These are phyloP conservation scores for Arthrobotrys iridis DNA, from an alignment of 2,329 filamentous ascomycete species.

Conservation along the genomic window DNA sequence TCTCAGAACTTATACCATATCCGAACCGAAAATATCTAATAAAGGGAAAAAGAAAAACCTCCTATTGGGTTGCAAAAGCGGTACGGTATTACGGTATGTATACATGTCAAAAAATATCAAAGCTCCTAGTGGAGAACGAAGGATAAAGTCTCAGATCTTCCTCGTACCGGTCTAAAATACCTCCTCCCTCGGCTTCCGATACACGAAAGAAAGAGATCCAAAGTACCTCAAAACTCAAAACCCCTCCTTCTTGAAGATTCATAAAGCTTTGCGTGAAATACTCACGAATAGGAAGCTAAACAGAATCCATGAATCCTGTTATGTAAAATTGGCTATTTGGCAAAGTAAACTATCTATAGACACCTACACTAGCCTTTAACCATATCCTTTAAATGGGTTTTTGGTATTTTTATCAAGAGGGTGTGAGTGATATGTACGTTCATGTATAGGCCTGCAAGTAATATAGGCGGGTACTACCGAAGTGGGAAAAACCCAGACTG, in stretches of 20 bases:
- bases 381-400: no score
- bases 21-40: constrained; percentile 10
- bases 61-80: background rate
- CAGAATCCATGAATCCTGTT: constrained; percentile 33
- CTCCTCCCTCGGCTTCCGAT: constrained; percentile 21
- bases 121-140: background rate
- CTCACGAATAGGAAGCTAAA: no score
- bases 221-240: background rate
- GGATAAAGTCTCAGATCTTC: background rate
- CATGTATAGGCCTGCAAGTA: background rate
- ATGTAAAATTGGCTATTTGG: constrained; percentile 35
- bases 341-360: background rate
- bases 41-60: no score
- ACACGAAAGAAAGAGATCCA: constrained; percentile 15
- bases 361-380: background rate
- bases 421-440: no score
- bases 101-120: background rate
- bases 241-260: background rate
- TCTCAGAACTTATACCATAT: constrained; percentile 10
- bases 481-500: background rate
- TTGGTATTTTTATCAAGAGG: no score
- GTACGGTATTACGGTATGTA: no score
- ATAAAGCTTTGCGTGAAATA: constrained; percentile 14
- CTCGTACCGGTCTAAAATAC: constrained; percentile 29
- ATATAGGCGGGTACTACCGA: constrained; percentile 48